Evolutionary conservation across 2,329 filamentous ascomycete species (phyloP), one percentile per base, ranked within the genome.

Genomic region (Pseudofabraea citricarpa): DNA sequence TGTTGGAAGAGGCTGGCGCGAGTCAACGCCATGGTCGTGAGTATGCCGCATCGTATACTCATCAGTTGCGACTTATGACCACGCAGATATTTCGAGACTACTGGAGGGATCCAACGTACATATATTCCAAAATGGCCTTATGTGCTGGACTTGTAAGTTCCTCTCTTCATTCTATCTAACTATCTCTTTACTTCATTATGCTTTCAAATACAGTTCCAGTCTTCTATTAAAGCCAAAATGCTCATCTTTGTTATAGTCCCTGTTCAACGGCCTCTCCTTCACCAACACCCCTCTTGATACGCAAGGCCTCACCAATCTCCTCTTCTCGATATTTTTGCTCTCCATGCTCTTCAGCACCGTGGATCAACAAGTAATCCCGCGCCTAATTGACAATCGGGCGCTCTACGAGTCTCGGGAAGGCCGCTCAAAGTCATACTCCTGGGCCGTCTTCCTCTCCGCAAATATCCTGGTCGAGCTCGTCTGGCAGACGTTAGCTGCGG

Each of bases 381-480:
- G 81, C 47, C 85, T 86, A 49, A 77, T 84, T 29, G 74, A 73
- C 1, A 80, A 85, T 52, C 76, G 82, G 22, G 70, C 77, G 8
- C 65, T 87, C 10, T 87, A 85, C 56, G 83, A 86, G 62, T 27
- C 33, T 29, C 43, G 46, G 10, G 46, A 48, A 24, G n/a, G 39
- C 8, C 32, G 18, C 18, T 49, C 48, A 2, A 46, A 43, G 29
- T 24, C 35, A 3, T 49, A 46, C 23, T 50, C 48, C 78, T 50
- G 46, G 46, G 15, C 39, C 10, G 24, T 40, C 6, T 50, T 49
- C 39, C 16, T 50, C 12, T 27, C 36, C 13, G 15, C 42, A 8
- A 45, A 50, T 5, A 85, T 94, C 50, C 67, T 88, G 21, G 86
- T 90, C 46, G 90, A 95, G 63, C 69, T 95, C 4, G 86, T 87